Evolutionary conservation across 129 eudicot species (phyloP).

Genomic region (Daucus carota): DNA sequence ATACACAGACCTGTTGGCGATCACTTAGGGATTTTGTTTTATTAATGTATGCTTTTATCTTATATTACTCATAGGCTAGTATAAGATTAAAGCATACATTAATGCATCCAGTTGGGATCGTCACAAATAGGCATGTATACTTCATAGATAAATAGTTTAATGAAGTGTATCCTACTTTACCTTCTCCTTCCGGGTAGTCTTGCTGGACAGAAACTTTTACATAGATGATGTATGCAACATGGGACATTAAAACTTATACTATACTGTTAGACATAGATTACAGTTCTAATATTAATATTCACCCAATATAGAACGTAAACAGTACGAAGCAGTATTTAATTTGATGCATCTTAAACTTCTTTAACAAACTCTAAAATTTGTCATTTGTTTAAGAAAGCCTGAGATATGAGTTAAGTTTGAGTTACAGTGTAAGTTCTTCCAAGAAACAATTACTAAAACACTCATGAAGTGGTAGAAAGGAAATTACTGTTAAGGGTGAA

Average conservation of each 20-base stretch:
- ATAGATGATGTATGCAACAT: not conserved
- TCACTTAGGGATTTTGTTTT: too few species aligned
- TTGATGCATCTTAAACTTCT: not conserved
- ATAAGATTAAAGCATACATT: too few species aligned
- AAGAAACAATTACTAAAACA: not conserved
- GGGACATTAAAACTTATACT: not conserved
- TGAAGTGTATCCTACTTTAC: not conserved
- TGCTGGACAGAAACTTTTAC: not conserved
- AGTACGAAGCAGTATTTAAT: not conserved
- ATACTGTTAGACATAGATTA: not conserved
- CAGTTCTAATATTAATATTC: not conserved
- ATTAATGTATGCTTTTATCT: too few species aligned
- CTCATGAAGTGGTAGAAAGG: not conserved
- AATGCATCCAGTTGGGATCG: too few species aligned
- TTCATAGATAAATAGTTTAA: not conserved
- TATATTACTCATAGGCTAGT: too few species aligned
- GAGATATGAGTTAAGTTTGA: not conserved
- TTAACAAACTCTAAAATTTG: too few species aligned
- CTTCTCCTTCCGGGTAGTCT: not conserved
- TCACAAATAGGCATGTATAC: not conserved
- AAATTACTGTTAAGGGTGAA: not conserved
- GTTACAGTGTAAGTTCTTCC: not conserved
- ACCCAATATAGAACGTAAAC: not conserved
- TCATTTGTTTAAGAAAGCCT: not conserved
- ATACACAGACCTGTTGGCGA: too few species aligned